Evolutionary conservation across 441 rosid genomes (phyloP).

Genomic region (Francoa sonchifolia): DNA sequence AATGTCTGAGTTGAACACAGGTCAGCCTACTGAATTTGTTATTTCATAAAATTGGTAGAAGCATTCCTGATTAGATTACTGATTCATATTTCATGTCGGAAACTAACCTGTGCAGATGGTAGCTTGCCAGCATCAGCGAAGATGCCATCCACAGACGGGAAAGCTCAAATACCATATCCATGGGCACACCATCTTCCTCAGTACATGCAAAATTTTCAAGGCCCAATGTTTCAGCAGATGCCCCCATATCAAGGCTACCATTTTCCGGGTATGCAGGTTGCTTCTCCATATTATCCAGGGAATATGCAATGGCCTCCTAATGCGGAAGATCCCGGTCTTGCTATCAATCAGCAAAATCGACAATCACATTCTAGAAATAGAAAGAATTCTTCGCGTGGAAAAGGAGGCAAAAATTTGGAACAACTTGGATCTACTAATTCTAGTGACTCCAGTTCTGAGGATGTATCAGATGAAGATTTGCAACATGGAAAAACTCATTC

Average conservation of each 20-base stretch:
- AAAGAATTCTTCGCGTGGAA: conserved; percentile 36
- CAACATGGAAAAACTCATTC: conserved; percentile 17
- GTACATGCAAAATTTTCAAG: conserved; percentile 77
- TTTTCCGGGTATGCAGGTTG: conserved; percentile 62
- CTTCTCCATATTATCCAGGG: conserved; percentile 60
- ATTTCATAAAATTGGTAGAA: too few relatives aligned
- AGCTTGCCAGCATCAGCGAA: conserved; percentile 19
- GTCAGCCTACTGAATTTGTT: too few relatives aligned
- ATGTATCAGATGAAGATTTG: conserved; percentile 25
- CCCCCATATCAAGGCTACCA: conserved; percentile 54
- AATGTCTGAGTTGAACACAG: conserved; percentile 14
- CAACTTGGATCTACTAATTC: conserved; percentile 41
- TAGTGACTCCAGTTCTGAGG: conserved; percentile 38
- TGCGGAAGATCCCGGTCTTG: conserved; percentile 31
- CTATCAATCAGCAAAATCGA: conserved; percentile 20
- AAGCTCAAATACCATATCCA: conserved; percentile 40
- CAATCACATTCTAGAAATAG: conserved; percentile 50
- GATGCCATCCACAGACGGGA: conserved; percentile 24
- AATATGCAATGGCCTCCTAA: conserved; percentile 74
- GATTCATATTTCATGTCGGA: conserved; percentile 5
- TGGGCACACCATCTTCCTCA: conserved; percentile 73
- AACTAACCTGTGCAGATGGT: conserved; percentile 27
- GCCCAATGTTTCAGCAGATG: conserved; percentile 42
- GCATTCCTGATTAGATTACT: background rate
- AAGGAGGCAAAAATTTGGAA: conserved; percentile 26